Evolutionary conservation across 148 eudicot genomes (phyloP), one percentile per base, ranked within the genome.

Genomic region (Nepenthes gracilis): DNA sequence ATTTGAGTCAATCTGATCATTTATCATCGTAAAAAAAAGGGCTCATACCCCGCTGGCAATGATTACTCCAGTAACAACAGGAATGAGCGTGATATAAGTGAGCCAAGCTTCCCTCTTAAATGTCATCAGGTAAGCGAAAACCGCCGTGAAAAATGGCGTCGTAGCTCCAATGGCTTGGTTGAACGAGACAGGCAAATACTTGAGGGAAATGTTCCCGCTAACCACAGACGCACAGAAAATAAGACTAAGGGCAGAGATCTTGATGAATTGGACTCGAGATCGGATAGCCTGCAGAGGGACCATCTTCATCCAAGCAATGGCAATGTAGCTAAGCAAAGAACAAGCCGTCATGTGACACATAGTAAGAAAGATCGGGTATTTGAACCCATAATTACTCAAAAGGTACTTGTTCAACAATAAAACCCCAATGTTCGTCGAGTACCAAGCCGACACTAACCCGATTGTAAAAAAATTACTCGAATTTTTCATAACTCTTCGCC

Each of bases 301-400:
- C 79, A 88, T 69, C 80, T 83, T 83, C 82, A 88, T 65, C 96
- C 96, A 88, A 12, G 89, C 96, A 14, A 88, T 85, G 5, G 89
- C 96, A 47, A 88, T 69, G 77, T 88, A 88, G 70, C 92, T 85
- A n/a, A 88, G 69, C 68, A 88, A 67, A 9, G 96, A 75, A 59
- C 96, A 88, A 11, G 96, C 96, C 2, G 85, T 81, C 96, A 88
- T 88, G 64, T 88, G 96, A 55, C 96, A 88, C 96, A 88, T 85
- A 33, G 96, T 88, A 15, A 88, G 74, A 71, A 88, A 88, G 34
- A 88, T 88, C 58, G 96, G 96, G 78, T 85, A 88, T 43, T 79
- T 83, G 66, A 88, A 88, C 10, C 96, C 96, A 45, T 88, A 88
- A 65, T 88, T 88, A 74, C 82, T 75, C 5, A 88, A 58, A 72